Conservation (phyloP, 169 alveolate genomes). For the Amoebophrya sp. region DNA sequence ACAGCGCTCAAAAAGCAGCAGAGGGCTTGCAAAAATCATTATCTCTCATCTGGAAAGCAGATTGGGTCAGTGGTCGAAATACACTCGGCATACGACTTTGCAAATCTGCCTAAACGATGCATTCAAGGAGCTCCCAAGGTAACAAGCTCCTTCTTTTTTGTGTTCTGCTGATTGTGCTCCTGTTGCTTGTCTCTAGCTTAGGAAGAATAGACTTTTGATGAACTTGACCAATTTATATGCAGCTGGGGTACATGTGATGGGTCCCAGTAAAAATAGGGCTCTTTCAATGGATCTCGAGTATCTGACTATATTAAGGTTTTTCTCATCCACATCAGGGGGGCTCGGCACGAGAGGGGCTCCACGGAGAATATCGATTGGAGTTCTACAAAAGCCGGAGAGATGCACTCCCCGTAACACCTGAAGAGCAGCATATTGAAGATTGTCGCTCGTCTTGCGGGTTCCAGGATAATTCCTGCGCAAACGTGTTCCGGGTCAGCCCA, state of each 20-base stretch:
- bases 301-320: too few relatives aligned
- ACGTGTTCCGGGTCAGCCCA: not conserved
- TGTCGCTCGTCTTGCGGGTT: not conserved
- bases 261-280: too few relatives aligned
- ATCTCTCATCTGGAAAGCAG: not conserved
- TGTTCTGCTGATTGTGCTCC: too few relatives aligned
- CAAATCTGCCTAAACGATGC: not conserved
- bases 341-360: too few relatives aligned
- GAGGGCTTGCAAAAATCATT: not conserved
- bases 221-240: too few relatives aligned
- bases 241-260: too few relatives aligned
- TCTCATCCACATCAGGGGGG: too few relatives aligned
- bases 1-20: not conserved
- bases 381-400: not conserved
- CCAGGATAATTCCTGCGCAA: not conserved
- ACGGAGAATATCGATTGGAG: not conserved
- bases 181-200: too few relatives aligned
- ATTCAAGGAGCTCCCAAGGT: not conserved
- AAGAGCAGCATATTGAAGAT: not conserved
- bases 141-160: too few relatives aligned
- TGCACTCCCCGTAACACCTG: not conserved
- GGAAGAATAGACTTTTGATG: too few relatives aligned
- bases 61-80: not conserved
- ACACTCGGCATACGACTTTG: not conserved
- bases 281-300: too few relatives aligned